phyloP scores from a whole-genome alignment of 148 eudicot species.

The Camellia japonica region DNA sequence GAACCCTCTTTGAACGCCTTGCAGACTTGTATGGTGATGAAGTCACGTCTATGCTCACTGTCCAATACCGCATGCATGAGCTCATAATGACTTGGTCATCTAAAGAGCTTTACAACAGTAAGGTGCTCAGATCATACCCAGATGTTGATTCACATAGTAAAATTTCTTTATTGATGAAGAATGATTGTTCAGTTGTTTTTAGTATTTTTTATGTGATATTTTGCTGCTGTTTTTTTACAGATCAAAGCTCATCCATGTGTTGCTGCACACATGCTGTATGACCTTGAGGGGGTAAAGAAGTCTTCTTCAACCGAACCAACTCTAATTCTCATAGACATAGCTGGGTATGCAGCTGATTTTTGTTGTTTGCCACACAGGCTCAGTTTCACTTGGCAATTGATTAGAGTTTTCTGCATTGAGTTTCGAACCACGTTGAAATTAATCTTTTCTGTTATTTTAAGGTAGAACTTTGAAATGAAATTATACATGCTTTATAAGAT shows the following conservation, averaged over 20 bases:
- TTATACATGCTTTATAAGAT: not conserved
- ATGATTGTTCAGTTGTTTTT: not conserved
- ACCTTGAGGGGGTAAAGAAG: slow-evolving; percentile 70
- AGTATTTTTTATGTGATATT: not conserved
- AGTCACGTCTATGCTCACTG: slow-evolving; percentile 90
- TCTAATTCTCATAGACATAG: slow-evolving; percentile 78
- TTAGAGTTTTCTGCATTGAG: not conserved
- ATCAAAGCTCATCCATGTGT: slow-evolving; percentile 89
- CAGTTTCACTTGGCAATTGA: not conserved
- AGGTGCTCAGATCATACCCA: slow-evolving; percentile 43
- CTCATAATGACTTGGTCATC: slow-evolving; percentile 96
- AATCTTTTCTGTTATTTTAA: not conserved
- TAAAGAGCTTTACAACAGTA: slow-evolving; percentile 77
- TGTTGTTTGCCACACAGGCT: not conserved
- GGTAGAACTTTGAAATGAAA: not conserved
- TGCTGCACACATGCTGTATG: slow-evolving; percentile 79
- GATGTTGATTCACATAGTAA: not conserved
- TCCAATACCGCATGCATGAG: slow-evolving; percentile 98
- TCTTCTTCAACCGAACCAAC: slow-evolving; percentile 82
- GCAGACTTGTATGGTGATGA: slow-evolving; percentile 91
- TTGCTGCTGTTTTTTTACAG: slow-evolving; percentile 30
- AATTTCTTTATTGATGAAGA: not conserved
- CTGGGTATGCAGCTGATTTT: slow-evolving; percentile 55
- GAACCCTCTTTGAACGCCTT: slow-evolving; percentile 92
- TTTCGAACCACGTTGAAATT: not conserved